Percentiles rank a stretch among this genome's conserved stretches.
These are phyloP conservation scores for Acrodontium crateriforme DNA, from an alignment of 2,329 filamentous ascomycete species.

Conservation along the genomic window DNA sequence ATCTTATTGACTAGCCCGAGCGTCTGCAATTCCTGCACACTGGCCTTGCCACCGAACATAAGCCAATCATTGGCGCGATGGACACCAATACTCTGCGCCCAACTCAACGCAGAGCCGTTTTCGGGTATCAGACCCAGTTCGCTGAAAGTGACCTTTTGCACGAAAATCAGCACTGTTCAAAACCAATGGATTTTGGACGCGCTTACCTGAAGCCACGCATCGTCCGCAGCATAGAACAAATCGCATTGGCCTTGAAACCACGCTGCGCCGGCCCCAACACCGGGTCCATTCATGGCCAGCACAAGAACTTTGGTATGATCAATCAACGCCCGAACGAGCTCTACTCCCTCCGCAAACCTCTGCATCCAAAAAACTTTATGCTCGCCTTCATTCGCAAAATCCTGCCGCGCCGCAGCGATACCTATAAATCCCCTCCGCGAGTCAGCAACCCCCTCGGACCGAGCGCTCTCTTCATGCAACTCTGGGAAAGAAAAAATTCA, in stretches of 20 bases:
- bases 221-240: slow-evolving; percentile 16
- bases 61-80: slow-evolving; percentile 17
- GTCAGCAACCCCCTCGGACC: neutral
- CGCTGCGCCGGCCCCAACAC: slow-evolving; percentile 15
- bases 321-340: slow-evolving; percentile 15
- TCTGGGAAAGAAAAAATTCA: neutral
- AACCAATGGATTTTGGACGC: too few species aligned
- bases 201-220: slow-evolving; percentile 16
- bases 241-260: slow-evolving; percentile 17
- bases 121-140: slow-evolving; percentile 16
- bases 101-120: slow-evolving; percentile 13
- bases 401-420: slow-evolving; percentile 5
- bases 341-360: slow-evolving; percentile 11
- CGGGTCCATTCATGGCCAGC: slow-evolving; percentile 15
- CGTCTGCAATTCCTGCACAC: slow-evolving; percentile 13
- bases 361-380: slow-evolving; percentile 15
- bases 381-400: slow-evolving; percentile 14
- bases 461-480: neutral
- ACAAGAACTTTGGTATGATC: slow-evolving; percentile 17
- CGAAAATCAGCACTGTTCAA: too few species aligned
- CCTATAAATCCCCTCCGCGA: slow-evolving; percentile 3
- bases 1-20: slow-evolving; percentile 16
- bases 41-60: slow-evolving; percentile 15
- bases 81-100: slow-evolving; percentile 13
- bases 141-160: too few species aligned